Evolutionary conservation across 305 asterid species (phyloP).

Genomic region (Fraxinus sp.): DNA sequence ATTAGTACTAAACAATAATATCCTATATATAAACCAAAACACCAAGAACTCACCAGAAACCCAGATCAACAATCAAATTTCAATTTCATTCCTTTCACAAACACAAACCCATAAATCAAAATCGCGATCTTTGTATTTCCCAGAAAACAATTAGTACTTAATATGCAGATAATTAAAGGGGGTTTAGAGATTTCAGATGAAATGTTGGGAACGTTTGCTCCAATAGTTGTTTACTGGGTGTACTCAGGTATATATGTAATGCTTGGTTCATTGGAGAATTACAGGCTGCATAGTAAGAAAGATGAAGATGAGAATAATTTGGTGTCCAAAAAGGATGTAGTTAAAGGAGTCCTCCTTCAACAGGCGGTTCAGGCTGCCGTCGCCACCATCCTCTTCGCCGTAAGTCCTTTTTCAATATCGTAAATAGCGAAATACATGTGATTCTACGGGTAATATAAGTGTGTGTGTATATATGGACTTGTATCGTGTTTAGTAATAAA

Average conservation of each 20-base stretch:
- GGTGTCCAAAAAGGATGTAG: slow-evolving; percentile 66
- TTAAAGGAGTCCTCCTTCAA: slow-evolving; percentile 85
- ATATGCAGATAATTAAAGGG: slow-evolving; percentile 37
- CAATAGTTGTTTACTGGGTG: slow-evolving; percentile 70
- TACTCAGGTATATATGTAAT: slow-evolving; percentile 73
- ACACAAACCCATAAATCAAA: neutral
- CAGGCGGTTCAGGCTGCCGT: slow-evolving; percentile 84
- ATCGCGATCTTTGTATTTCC: neutral
- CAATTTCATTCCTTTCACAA: neutral
- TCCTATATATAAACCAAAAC: neutral
- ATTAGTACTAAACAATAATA: neutral
- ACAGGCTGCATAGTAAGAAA: slow-evolving; percentile 68
- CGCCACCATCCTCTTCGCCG: slow-evolving; percentile 75
- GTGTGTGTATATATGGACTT: neutral
- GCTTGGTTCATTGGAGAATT: slow-evolving; percentile 61
- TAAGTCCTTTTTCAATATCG: slow-evolving; percentile 25
- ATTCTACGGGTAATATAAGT: neutral
- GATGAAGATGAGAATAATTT: slow-evolving; percentile 92
- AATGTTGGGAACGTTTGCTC: slow-evolving; percentile 69
- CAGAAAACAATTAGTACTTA: neutral
- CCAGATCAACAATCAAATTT: neutral
- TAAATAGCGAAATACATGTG: neutral
- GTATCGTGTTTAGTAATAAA: neutral
- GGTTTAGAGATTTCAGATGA: slow-evolving; percentile 65
- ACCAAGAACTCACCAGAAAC: neutral